Conservation (phyloP, 179 eudicot genomes). For the Camellia oleifera region DNA sequence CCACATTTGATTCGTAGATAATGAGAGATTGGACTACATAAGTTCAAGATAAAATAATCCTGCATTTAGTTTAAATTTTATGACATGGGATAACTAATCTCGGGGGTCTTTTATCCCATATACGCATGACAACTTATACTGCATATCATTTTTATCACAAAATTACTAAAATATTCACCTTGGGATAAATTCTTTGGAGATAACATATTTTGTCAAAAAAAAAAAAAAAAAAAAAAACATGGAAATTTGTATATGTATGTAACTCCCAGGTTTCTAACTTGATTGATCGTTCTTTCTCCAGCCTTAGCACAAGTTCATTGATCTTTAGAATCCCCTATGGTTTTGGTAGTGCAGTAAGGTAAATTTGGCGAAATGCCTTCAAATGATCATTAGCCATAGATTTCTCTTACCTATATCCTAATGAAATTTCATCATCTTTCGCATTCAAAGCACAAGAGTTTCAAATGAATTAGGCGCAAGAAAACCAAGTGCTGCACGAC, state of each 20-base stretch:
- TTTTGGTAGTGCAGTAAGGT: constrained; percentile 42
- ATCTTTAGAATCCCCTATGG: constrained; percentile 38
- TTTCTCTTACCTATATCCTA: neutral
- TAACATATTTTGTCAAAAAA: too few species aligned
- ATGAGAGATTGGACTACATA: neutral
- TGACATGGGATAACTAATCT: too few species aligned
- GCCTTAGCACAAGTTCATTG: constrained; percentile 32
- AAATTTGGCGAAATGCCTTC: neutral
- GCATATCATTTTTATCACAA: too few species aligned
- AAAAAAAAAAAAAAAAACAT: too few species aligned
- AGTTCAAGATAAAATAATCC: too few species aligned
- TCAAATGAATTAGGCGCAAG: constrained; percentile 50
- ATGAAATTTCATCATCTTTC: neutral
- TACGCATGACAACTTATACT: too few species aligned
- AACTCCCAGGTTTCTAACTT: neutral
- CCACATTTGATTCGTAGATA: neutral
- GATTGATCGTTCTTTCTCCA: constrained; percentile 1
- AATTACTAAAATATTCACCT: too few species aligned
- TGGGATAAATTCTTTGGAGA: too few species aligned
- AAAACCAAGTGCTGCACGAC: constrained; percentile 24
- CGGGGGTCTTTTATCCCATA: too few species aligned
- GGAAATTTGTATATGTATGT: too few species aligned
- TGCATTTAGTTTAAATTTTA: neutral
- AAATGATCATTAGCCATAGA: neutral
- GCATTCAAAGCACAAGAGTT: constrained; percentile 39